Evolutionary conservation across 306 rosid species (phyloP), one percentile per base, ranked within the genome.

Genomic region (Datisca glomerata): DNA sequence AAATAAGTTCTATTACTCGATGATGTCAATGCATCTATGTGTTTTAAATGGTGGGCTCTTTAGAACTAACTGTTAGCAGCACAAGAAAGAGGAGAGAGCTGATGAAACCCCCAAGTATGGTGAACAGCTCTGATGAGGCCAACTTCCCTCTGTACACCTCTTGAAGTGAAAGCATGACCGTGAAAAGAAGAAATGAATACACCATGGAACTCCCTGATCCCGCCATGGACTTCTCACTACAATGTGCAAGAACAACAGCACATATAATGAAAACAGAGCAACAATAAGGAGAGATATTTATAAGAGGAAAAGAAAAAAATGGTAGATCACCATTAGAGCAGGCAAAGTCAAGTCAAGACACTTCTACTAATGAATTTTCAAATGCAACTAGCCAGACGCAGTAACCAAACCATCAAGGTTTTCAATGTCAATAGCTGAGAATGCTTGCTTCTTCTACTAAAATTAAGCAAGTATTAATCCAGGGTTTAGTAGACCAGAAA

Each of bases 21-120:
- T 4, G 42, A 33, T 21, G 16, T n/a, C 32, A 33, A 49, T 8
- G 13, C 21, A 49, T 48, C 19, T 5, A 20, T 20, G 5, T 9
- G 44, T 14, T 35, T 23, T n/a, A n/a, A n/a, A n/a, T n/a, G n/a
- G n/a, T n/a, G n/a, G n/a, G n/a, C n/a, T n/a, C 17, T 38, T 39
- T 17, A 45, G 55, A 59, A 63, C 86, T 73, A 64, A 91, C 98
- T 2, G 94, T 85, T 42, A 91, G 80, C 50, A 80, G 79, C 57
- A 67, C 80, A 37, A 91, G 96, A 68, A 91, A 91, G 1, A 85
- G 45, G 45, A 80, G 92, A 50, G 98, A 85, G 55, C 98, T 91
- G 49, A 18, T 47, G 75, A 91, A 85, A 6, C 96, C 98, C 63
- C 98, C 98, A 19, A 78, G 82, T 57, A 85, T 91, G 18, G 96